These are phyloP conservation scores for Mallotus nudiflorus DNA, from an alignment of 345 rosid genomes.

Conservation along the genomic window DNA sequence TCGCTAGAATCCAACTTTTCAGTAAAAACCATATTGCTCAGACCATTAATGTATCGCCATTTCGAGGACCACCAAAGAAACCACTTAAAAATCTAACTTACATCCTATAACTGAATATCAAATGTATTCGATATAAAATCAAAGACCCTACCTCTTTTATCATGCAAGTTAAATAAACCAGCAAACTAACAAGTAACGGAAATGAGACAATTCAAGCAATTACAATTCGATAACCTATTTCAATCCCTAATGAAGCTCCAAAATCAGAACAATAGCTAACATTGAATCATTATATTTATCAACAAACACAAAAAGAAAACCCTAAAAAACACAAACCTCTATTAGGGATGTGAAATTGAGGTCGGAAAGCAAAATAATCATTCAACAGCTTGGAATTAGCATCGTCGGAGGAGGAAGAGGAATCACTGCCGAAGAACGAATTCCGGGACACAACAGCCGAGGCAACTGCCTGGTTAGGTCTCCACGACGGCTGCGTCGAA, in stretches of 20 bases:
- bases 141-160: too few species aligned
- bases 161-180: too few species aligned
- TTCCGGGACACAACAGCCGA: slow-evolving; percentile 20
- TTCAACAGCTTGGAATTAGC: slow-evolving; percentile 28
- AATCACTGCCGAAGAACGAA: slow-evolving; percentile 29
- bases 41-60: not conserved
- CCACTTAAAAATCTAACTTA: not conserved
- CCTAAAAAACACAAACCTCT: slow-evolving; percentile 45
- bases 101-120: too few species aligned
- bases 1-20: not conserved
- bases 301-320: not conserved
- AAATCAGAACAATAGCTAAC: not conserved
- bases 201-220: not conserved
- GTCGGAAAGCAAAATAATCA: slow-evolving; percentile 13
- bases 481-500: slow-evolving; percentile 36
- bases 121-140: too few species aligned
- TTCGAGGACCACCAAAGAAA: not conserved
- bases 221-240: too few species aligned
- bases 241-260: too few species aligned
- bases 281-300: too few species aligned
- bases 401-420: slow-evolving; percentile 29
- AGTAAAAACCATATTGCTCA: not conserved
- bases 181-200: too few species aligned
- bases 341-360: slow-evolving; percentile 34
- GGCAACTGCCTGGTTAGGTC: slow-evolving; percentile 32